phyloP scores from a whole-genome alignment of 495 filamentous ascomycete species.

The Penicillium psychrofluorescens region DNA sequence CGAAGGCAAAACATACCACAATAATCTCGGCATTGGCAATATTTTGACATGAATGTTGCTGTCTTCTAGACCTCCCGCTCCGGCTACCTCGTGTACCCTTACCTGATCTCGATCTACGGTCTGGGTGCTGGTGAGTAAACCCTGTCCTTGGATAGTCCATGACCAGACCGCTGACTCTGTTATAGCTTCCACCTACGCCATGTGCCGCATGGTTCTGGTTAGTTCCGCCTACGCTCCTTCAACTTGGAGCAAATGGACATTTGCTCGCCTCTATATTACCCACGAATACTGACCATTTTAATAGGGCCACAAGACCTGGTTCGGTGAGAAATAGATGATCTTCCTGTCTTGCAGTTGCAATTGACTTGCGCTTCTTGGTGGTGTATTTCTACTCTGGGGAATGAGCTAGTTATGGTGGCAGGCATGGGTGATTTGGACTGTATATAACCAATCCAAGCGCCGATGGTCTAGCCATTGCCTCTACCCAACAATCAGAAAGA shows the following conservation, averaged over 20 bases:
- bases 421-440: constrained; percentile 31
- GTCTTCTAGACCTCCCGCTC: constrained; percentile 52
- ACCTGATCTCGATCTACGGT: constrained; percentile 64
- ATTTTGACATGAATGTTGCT: constrained; percentile 5
- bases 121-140: constrained; percentile 34
- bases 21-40: constrained; percentile 1
- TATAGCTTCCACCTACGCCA: constrained; percentile 46
- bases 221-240: constrained; percentile 8
- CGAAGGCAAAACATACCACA: not conserved
- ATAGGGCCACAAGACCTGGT: constrained; percentile 86
- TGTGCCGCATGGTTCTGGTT: constrained; percentile 53
- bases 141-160: constrained; percentile 35
- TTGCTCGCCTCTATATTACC: not conserved
- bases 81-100: constrained; percentile 61
- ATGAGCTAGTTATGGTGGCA: constrained; percentile 22
- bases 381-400: constrained; percentile 36
- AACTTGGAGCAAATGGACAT: too few relatives aligned
- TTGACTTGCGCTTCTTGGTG: constrained; percentile 19
- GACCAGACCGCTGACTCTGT: constrained; percentile 14
- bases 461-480: constrained; percentile 25
- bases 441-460: constrained; percentile 38
- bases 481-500: too few relatives aligned
- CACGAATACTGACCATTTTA: constrained; percentile 17
- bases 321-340: constrained; percentile 53
- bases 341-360: constrained; percentile 5